phyloP scores from a whole-genome alignment of 169 alveolate genomes.

The Plasmodium adleri region DNA sequence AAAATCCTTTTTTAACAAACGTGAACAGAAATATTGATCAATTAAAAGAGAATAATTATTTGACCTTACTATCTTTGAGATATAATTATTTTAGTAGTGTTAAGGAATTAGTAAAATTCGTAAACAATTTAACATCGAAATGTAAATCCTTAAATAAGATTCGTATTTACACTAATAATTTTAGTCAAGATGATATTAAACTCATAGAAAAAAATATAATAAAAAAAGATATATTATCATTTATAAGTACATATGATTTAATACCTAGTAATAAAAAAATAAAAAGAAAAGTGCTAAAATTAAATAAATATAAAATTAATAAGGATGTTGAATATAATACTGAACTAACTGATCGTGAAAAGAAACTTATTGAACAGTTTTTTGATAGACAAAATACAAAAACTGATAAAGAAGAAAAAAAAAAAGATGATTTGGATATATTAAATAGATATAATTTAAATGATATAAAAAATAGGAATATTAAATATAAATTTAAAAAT shows the following conservation, averaged over 20 bases:
- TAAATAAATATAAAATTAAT: conserved; percentile 48
- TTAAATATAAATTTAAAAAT: conserved; percentile 25
- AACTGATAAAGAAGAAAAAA: conserved; percentile 3
- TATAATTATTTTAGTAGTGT: conserved; percentile 31
- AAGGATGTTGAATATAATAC: conserved; percentile 32
- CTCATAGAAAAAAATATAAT: conserved; percentile 10
- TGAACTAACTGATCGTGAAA: conserved; percentile 33
- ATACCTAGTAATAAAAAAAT: background rate
- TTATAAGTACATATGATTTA: conserved; percentile 33
- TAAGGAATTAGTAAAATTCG: conserved; percentile 17
- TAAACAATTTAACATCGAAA: conserved; percentile 33
- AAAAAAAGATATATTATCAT: conserved; percentile 39
- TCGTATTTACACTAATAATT: conserved; percentile 10
- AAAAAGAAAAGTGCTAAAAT: conserved; percentile 19
- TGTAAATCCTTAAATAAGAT: conserved; percentile 33
- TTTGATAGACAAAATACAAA: conserved; percentile 35
- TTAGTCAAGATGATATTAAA: conserved; percentile 16
- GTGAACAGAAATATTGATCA: conserved; percentile 27
- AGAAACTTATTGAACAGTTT: conserved; percentile 40
- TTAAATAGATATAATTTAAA: conserved; percentile 44
- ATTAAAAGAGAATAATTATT: conserved; percentile 33
- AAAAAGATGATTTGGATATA: background rate
- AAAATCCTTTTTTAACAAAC: conserved; percentile 25
- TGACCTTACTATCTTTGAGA: conserved; percentile 37
- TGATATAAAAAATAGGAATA: conserved; percentile 28